Evolutionary conservation across 2,329 filamentous ascomycete genomes (phyloP).

Genomic region (Calonectria pauciramosa): DNA sequence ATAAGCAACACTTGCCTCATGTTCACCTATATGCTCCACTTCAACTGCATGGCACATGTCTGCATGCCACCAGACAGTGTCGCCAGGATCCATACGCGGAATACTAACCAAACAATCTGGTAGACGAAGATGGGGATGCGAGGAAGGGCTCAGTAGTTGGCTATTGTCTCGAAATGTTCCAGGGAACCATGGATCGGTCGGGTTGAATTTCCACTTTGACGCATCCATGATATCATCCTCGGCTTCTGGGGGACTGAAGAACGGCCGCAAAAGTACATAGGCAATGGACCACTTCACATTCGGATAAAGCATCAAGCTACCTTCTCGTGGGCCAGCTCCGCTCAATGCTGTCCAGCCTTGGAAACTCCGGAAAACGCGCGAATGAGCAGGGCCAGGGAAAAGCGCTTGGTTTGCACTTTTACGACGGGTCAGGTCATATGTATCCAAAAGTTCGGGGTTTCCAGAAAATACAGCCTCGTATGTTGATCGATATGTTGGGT

Average conservation of each 20-base stretch:
- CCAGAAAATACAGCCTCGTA: slow-evolving; percentile 8
- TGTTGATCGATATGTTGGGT: not conserved
- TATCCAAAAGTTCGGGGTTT: slow-evolving; percentile 4
- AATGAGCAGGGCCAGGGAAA: slow-evolving; percentile 5
- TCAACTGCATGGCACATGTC: slow-evolving; percentile 18
- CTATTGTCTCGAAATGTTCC: slow-evolving; percentile 4
- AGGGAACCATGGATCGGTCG: not conserved
- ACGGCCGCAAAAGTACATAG: slow-evolving; percentile 2
- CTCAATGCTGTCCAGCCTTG: slow-evolving; percentile 16
- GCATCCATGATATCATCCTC: slow-evolving; percentile 3
- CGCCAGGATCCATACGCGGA: not conserved
- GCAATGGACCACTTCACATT: slow-evolving; percentile 9
- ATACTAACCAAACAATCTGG: slow-evolving; percentile 9
- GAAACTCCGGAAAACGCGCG: slow-evolving; percentile 9
- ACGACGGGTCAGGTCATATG: slow-evolving; percentile 4
- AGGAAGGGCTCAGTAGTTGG: not conserved
- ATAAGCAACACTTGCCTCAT: slow-evolving; percentile 12
- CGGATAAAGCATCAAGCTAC: slow-evolving; percentile 17
- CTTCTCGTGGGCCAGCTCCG: not conserved
- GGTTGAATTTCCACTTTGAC: slow-evolving; percentile 1
- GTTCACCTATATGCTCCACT: not conserved
- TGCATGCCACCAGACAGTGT: slow-evolving; percentile 19
- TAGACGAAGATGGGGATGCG: slow-evolving; percentile 6
- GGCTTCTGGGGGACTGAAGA: not conserved
- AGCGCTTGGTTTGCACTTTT: slow-evolving; percentile 8